Evolutionary conservation across 2,329 filamentous ascomycete species (phyloP).

Genomic region (Trichoderma harzianum): DNA sequence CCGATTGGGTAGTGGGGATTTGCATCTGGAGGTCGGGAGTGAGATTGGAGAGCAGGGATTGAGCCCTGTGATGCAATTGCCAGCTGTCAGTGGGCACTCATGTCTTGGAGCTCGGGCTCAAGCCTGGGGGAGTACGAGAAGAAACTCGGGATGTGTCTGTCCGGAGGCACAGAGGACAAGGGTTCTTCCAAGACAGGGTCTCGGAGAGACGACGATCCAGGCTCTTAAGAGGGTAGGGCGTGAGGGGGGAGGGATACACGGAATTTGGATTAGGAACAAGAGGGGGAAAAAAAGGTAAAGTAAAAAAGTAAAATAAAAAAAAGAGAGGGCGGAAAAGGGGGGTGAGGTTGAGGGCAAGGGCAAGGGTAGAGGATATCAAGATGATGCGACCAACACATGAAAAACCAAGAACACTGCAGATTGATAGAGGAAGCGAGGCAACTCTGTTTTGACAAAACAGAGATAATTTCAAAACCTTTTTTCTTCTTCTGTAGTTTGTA

Average conservation of each 20-base stretch:
- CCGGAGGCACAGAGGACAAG: background rate
- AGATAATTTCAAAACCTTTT: background rate
- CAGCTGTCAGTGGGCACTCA: constrained; percentile 18
- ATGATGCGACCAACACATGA: background rate
- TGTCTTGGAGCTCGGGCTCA: constrained; percentile 1
- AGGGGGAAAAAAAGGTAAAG: background rate
- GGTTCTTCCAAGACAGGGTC: constrained; percentile 6
- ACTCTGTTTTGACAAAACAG: background rate
- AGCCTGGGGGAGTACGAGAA: background rate
- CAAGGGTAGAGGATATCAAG: background rate
- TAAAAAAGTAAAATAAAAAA: background rate
- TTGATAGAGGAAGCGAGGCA: background rate
- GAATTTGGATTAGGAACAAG: background rate
- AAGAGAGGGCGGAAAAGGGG: background rate
- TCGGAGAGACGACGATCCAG: constrained; percentile 4
- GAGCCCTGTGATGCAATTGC: constrained; percentile 16
- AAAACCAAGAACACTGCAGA: background rate
- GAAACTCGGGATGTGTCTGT: background rate
- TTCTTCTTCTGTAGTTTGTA: background rate
- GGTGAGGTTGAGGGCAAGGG: background rate
- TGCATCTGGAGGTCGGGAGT: constrained; percentile 6
- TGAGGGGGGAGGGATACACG: background rate
- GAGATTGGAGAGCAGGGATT: constrained; percentile 13
- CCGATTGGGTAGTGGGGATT: constrained; percentile 6
- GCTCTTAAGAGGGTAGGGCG: background rate